These are phyloP conservation scores for Coccinonectria pachysandricola DNA, from an alignment of 2,329 filamentous ascomycete genomes.

Conservation along the genomic window DNA sequence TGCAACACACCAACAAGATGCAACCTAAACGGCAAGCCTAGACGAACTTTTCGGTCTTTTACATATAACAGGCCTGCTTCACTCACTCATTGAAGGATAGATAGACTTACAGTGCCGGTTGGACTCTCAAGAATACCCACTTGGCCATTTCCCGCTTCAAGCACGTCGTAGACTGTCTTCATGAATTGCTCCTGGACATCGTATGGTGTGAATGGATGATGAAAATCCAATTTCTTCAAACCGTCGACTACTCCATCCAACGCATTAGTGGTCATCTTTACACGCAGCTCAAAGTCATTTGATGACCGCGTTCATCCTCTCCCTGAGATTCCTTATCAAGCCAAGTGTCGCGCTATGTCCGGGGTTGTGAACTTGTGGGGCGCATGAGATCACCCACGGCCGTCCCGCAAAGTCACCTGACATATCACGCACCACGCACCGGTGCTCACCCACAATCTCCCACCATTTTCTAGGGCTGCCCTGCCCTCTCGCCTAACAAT, in stretches of 20 bases:
- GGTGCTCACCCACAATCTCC: constrained; percentile 2
- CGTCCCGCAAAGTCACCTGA: constrained; percentile 22
- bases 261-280: constrained; percentile 13
- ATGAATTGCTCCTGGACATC: constrained; percentile 83
- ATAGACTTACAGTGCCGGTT: constrained; percentile 56
- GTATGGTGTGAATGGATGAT: constrained; percentile 83
- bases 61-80: too few relatives aligned
- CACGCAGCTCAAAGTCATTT: too few relatives aligned
- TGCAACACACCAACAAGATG: too few relatives aligned
- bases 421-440: constrained; percentile 2
- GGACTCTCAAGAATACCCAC: constrained; percentile 86
- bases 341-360: constrained; percentile 2
- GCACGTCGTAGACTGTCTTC: constrained; percentile 67
- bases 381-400: constrained; percentile 17
- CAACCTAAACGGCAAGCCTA: too few relatives aligned
- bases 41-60: too few relatives aligned
- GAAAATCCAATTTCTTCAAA: constrained; percentile 48
- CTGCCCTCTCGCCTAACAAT: constrained; percentile 32
- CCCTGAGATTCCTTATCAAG: too few relatives aligned
- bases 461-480: constrained; percentile 27
- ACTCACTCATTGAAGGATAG: too few relatives aligned
- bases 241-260: constrained; percentile 10
- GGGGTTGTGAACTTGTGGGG: too few relatives aligned
- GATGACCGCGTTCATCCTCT: too few relatives aligned
- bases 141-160: constrained; percentile 60